A percentile compares a stretch with the other conserved stretches of the same genome.
Evolutionary conservation across 2,329 filamentous ascomycete species (phyloP).

Genomic region (Colletotrichum magnum): DNA sequence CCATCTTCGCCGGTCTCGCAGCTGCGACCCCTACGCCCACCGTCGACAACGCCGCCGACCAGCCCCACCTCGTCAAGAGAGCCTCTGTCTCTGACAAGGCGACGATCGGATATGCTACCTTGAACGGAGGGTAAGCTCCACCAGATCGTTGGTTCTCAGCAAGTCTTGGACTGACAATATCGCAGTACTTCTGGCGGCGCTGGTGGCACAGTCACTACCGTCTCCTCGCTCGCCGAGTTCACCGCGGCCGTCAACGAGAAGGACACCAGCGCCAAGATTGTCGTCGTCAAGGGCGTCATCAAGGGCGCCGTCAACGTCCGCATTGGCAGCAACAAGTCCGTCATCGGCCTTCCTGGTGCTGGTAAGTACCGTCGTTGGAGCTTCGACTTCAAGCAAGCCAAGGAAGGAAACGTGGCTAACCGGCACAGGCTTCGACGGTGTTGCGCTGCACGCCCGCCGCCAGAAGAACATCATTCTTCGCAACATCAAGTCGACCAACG

Average conservation of each 20-base stretch:
- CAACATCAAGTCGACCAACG: slow-evolving; percentile 63
- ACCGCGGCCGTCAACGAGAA: slow-evolving; percentile 60
- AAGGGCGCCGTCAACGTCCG: slow-evolving; percentile 52
- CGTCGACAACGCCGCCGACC: slow-evolving; percentile 19
- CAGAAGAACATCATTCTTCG: slow-evolving; percentile 69
- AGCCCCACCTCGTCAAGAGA: slow-evolving; percentile 40
- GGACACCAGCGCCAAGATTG: slow-evolving; percentile 51
- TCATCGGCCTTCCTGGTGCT: slow-evolving; percentile 52
- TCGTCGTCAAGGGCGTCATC: slow-evolving; percentile 56
- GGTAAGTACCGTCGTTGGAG: not conserved
- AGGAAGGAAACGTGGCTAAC: not conserved
- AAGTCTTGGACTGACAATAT: not conserved
- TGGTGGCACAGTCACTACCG: slow-evolving; percentile 63
- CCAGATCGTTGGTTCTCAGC: not conserved
- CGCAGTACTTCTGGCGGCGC: slow-evolving; percentile 62
- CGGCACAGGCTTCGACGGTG: slow-evolving; percentile 44
- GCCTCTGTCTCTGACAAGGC: slow-evolving; percentile 43
- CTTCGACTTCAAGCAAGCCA: not conserved
- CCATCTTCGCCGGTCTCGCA: slow-evolving; percentile 31
- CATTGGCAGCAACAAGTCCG: slow-evolving; percentile 59
- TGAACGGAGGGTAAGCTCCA: slow-evolving; percentile 53
- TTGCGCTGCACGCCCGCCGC: slow-evolving; percentile 58
- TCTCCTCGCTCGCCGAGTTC: slow-evolving; percentile 60
- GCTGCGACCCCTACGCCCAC: slow-evolving; percentile 41
- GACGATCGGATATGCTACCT: slow-evolving; percentile 60